These are phyloP conservation scores for Stropharia rugosoannulata DNA, from an alignment of 768 basidiomycete genomes.

Conservation along the genomic window DNA sequence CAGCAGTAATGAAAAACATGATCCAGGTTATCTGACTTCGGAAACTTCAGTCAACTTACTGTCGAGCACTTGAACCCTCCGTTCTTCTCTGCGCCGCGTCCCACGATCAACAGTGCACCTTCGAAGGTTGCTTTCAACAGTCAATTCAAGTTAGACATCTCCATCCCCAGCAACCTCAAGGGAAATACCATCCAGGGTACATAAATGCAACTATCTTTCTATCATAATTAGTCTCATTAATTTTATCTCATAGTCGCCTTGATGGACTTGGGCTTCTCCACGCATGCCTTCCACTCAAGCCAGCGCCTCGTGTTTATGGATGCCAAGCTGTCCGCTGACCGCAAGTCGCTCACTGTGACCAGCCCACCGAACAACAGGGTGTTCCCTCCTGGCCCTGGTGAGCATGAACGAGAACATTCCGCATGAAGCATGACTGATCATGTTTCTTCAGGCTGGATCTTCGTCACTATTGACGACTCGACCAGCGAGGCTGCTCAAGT, in stretches of 20 bases:
- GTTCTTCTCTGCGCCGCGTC: constrained; percentile 35
- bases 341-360: constrained; percentile 29
- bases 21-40: background rate
- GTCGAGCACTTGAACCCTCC: constrained; percentile 40
- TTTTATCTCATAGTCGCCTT: constrained; percentile 27
- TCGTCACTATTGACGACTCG: constrained; percentile 31
- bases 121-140: constrained; percentile 30
- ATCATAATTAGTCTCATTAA: background rate
- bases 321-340: constrained; percentile 28
- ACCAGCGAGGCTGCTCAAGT: constrained; percentile 36
- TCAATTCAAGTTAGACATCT: constrained; percentile 27
- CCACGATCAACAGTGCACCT: constrained; percentile 29
- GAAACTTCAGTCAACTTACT: constrained; percentile 33
- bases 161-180: constrained; percentile 24
- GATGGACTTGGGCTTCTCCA: constrained; percentile 41
- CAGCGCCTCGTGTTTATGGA: constrained; percentile 35
- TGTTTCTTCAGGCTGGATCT: constrained; percentile 23
- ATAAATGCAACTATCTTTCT: background rate
- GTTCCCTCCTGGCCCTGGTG: constrained; percentile 41
- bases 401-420: background rate
- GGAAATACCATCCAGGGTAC: constrained; percentile 27
- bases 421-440: background rate
- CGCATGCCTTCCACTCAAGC: constrained; percentile 41
- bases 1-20: background rate
- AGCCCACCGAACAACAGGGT: constrained; percentile 35